phyloP scores from a whole-genome alignment of 2,329 filamentous ascomycete genomes.

The Venturia effusa region DNA sequence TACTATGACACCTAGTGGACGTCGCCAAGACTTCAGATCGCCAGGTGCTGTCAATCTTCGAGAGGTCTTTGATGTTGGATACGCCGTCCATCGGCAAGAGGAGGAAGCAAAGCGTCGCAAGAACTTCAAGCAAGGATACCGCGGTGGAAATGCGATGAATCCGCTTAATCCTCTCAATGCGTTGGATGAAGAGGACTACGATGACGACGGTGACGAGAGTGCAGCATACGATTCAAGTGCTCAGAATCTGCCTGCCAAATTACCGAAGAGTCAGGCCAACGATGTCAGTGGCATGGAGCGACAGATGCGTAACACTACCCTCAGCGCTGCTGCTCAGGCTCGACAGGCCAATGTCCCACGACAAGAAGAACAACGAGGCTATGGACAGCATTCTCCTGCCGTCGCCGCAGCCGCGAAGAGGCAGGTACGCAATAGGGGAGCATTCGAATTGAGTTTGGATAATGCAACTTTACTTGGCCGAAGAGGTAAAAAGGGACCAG shows the following conservation, averaged over 20 bases:
- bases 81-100: slow-evolving; percentile 92
- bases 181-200: slow-evolving; percentile 56
- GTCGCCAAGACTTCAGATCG: slow-evolving; percentile 83
- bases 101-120: slow-evolving; percentile 90
- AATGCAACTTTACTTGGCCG: slow-evolving; percentile 82
- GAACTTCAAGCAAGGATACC: slow-evolving; percentile 62
- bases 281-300: slow-evolving; percentile 70
- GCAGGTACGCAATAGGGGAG: slow-evolving; percentile 66
- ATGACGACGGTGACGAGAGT: slow-evolving; percentile 47
- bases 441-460: slow-evolving; percentile 85
- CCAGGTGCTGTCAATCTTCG: slow-evolving; percentile 90
- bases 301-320: slow-evolving; percentile 73
- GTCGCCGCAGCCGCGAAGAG: slow-evolving; percentile 76
- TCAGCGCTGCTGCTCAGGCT: slow-evolving; percentile 55
- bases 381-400: slow-evolving; percentile 77
- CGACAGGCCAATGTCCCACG: slow-evolving; percentile 44
- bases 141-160: slow-evolving; percentile 50
- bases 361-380: slow-evolving; percentile 50
- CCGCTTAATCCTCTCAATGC: slow-evolving; percentile 50
- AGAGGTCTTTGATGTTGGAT: slow-evolving; percentile 97
- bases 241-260: slow-evolving; percentile 46
- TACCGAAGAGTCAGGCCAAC: slow-evolving; percentile 45
- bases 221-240: slow-evolving; percentile 39
- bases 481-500: slow-evolving; percentile 39
- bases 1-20: slow-evolving; percentile 45